Conservation (phyloP, 768 basidiomycete genomes). For the Boletus sp. region DNA sequence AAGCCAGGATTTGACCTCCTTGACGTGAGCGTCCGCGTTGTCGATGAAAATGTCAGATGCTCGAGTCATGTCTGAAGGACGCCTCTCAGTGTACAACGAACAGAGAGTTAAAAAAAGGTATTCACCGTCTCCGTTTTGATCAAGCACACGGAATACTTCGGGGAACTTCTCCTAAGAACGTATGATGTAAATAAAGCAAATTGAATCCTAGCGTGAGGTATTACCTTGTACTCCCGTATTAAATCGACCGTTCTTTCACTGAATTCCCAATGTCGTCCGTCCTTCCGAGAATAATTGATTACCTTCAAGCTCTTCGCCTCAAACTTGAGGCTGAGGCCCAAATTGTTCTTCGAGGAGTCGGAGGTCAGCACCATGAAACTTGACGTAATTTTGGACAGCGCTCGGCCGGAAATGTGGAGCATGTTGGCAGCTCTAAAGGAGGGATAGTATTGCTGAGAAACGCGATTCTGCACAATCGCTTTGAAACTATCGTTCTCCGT, state of each 20-base stretch:
- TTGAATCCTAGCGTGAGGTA: not conserved
- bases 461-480: slow-evolving; percentile 50
- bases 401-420: slow-evolving; percentile 72
- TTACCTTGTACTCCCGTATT: slow-evolving; percentile 80
- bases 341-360: slow-evolving; percentile 79
- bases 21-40: slow-evolving; percentile 68
- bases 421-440: slow-evolving; percentile 77
- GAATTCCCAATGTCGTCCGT: slow-evolving; percentile 87
- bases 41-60: slow-evolving; percentile 56
- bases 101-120: not conserved
- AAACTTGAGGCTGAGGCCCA: slow-evolving; percentile 94
- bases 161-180: slow-evolving; percentile 68
- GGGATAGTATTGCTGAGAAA: slow-evolving; percentile 63
- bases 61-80: slow-evolving; percentile 66
- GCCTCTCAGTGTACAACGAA: not conserved
- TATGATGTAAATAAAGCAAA: not conserved
- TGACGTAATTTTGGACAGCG: slow-evolving; percentile 87
- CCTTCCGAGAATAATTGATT: slow-evolving; percentile 85
- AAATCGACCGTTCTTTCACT: slow-evolving; percentile 83
- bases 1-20: slow-evolving; percentile 83
- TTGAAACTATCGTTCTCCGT: slow-evolving; percentile 79
- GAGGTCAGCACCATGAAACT: slow-evolving; percentile 84
- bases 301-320: slow-evolving; percentile 94
- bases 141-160: slow-evolving; percentile 73
- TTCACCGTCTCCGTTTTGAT: slow-evolving; percentile 68